Evolutionary conservation across 1,139 yeast genomes (phyloP).

Genomic region (Saccharomyces hybrid): DNA sequence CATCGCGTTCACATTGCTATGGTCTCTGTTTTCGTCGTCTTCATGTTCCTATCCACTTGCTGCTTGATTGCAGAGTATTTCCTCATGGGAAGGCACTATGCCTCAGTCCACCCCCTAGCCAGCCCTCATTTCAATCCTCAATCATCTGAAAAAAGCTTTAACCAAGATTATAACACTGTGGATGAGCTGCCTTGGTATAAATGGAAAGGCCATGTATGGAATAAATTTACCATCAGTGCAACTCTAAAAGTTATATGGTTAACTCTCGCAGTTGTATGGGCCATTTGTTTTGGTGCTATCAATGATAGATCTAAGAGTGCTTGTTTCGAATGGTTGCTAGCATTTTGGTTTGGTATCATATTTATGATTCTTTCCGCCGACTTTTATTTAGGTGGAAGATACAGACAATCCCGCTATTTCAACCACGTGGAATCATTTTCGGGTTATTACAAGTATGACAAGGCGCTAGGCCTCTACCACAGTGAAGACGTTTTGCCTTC

Average conservation of each 20-base stretch:
- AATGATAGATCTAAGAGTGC: constrained; percentile 41
- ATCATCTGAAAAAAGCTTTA: neutral
- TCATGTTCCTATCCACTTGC: constrained; percentile 55
- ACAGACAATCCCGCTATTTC: constrained; percentile 24
- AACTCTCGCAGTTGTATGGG: constrained; percentile 56
- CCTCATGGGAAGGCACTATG: constrained; percentile 51
- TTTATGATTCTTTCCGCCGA: constrained; percentile 64
- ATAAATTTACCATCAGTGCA: constrained; percentile 43
- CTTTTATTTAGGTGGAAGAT: constrained; percentile 49
- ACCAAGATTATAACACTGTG: neutral
- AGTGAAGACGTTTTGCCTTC: neutral
- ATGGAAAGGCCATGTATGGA: constrained; percentile 26
- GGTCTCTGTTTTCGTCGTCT: constrained; percentile 68
- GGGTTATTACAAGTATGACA: constrained; percentile 25
- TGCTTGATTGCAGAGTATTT: constrained; percentile 54
- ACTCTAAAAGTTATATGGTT: constrained; percentile 57
- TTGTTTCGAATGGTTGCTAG: constrained; percentile 70
- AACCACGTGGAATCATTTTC: constrained; percentile 23
- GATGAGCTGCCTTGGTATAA: constrained; percentile 37
- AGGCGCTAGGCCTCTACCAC: constrained; percentile 9
- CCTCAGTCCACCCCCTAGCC: constrained; percentile 27
- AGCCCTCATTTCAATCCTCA: neutral
- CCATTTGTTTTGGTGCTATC: constrained; percentile 54
- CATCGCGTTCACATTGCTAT: constrained; percentile 58
- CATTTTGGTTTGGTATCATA: constrained; percentile 73